Evolutionary conservation across 352 stramenopile species (phyloP).

Genomic region (Globisporangium sylvaticum): DNA sequence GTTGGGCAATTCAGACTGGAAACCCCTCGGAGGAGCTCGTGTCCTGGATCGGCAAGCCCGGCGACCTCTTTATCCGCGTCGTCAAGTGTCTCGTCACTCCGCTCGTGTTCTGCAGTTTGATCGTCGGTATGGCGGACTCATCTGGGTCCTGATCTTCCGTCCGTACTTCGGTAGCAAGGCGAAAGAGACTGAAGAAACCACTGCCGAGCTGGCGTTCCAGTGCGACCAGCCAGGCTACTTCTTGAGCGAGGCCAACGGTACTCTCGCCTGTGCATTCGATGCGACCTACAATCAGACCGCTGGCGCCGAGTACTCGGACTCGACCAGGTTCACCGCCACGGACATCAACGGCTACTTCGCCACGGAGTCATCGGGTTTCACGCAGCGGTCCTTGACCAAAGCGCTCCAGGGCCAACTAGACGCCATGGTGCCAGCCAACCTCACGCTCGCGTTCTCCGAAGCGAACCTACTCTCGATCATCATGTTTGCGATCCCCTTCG

Average conservation of each 20-base stretch:
- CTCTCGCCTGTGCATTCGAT: constrained; percentile 13
- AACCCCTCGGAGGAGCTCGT: constrained; percentile 13
- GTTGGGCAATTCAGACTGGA: constrained; percentile 17
- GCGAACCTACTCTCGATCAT: constrained; percentile 40
- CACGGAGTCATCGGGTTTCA: constrained; percentile 9
- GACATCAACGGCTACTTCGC: constrained; percentile 33
- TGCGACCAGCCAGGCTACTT: constrained; percentile 20
- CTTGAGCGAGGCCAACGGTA: constrained; percentile 12
- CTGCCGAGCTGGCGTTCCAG: constrained; percentile 12
- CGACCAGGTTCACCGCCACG: constrained; percentile 24
- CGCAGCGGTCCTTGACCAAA: constrained; percentile 21
- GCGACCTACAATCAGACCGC: constrained; percentile 20
- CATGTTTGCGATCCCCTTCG: constrained; percentile 42
- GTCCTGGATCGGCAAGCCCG: constrained; percentile 35
- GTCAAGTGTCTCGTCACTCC: constrained; percentile 39
- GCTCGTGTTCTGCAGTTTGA: constrained; percentile 46
- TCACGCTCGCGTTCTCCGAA: constrained; percentile 33
- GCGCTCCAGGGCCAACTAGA: constrained; percentile 28
- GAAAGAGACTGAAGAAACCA: not conserved
- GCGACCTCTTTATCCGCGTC: constrained; percentile 45
- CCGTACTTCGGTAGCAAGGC: constrained; percentile 21
- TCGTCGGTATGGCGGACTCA: constrained; percentile 38
- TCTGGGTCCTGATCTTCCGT: constrained; percentile 33
- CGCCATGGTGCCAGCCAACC: constrained; percentile 35
- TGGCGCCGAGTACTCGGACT: constrained; percentile 1